Percentiles rank a stretch among this genome's conserved stretches.
Conservation (phyloP, 192 early-diverging fungal genomes). For the Lobosporangium transversale region DNA sequence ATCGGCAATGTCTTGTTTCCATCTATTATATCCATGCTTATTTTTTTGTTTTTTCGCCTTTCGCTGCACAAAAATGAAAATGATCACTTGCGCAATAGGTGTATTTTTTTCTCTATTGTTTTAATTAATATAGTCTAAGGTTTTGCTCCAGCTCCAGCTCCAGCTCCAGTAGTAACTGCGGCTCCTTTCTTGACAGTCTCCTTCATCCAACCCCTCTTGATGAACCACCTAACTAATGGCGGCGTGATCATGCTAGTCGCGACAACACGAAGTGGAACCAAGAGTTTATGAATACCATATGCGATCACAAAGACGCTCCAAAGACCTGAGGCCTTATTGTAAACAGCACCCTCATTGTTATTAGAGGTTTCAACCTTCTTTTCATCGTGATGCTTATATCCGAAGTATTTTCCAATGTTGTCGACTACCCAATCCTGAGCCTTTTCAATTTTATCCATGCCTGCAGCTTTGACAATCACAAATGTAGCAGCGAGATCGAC, state of each 20-base stretch:
- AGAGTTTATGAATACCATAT: constrained; percentile 70
- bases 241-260: constrained; percentile 66
- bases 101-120: constrained; percentile 1
- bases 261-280: constrained; percentile 64
- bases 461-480: constrained; percentile 54
- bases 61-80: neutral
- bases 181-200: constrained; percentile 22
- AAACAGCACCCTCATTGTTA: constrained; percentile 27
- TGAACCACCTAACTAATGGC: constrained; percentile 56
- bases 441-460: constrained; percentile 57
- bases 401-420: constrained; percentile 34
- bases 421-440: constrained; percentile 58
- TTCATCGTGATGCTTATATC: constrained; percentile 13
- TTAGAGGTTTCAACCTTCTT: neutral
- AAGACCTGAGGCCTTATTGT: constrained; percentile 55
- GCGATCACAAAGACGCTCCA: constrained; percentile 64
- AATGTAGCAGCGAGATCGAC: constrained; percentile 63
- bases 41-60: neutral
- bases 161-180: neutral
- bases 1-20: no score
- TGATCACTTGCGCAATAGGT: neutral
- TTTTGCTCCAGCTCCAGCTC: neutral
- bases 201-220: constrained; percentile 60
- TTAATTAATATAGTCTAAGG: constrained; percentile 3
- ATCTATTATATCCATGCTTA: no score